Conservation (phyloP, 148 eudicot genomes). For the Rhododendron molle region DNA sequence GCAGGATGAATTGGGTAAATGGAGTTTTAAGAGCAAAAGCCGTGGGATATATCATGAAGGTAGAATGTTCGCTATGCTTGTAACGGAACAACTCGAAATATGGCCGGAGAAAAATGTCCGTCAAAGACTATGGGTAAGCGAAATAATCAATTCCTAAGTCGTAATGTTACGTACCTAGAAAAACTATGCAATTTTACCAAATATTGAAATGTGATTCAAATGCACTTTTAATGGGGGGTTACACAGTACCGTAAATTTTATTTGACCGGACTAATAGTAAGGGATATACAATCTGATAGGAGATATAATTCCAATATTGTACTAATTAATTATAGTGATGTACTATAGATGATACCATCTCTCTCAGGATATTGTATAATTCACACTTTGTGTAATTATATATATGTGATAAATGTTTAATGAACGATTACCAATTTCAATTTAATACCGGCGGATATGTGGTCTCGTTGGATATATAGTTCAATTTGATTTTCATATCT, state of each 20-base stretch:
- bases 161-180: not conserved
- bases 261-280: no score
- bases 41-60: slow-evolving; percentile 40
- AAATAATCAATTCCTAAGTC: not conserved
- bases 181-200: not conserved
- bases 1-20: slow-evolving; percentile 46
- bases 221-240: not conserved
- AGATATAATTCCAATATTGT: no score
- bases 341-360: not conserved
- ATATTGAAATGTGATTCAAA: not conserved
- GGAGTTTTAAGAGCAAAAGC: slow-evolving; percentile 55
- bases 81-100: slow-evolving; percentile 47
- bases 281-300: no score
- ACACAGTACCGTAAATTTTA: not conserved
- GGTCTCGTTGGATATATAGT: not conserved
- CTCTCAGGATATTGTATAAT: not conserved
- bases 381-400: not conserved
- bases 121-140: slow-evolving; percentile 52
- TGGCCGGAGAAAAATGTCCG: slow-evolving; percentile 56
- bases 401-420: no score
- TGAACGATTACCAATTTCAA: not conserved
- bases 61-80: slow-evolving; percentile 55
- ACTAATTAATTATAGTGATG: not conserved
- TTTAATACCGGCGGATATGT: not conserved
- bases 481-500: no score